Conservation (phyloP, 352 stramenopile genomes). For the Phytopythium delawarense region DNA sequence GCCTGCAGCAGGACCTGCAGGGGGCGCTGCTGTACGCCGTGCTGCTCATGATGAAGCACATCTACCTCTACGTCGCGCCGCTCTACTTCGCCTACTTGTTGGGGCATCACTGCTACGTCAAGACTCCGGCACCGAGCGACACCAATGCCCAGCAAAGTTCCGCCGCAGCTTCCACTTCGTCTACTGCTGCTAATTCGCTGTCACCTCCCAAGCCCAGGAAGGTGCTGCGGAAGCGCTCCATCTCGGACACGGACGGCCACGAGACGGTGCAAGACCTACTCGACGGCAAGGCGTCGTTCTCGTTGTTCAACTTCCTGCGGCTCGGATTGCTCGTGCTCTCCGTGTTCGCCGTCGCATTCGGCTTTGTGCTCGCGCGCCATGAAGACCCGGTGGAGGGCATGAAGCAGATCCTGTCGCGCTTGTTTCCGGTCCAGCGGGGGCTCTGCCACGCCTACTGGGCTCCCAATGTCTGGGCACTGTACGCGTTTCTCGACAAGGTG, state of each 20-base stretch:
- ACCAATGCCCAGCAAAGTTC: neutral
- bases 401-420: conserved; percentile 87
- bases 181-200: neutral
- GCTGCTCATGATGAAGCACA: conserved; percentile 97
- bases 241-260: conserved; percentile 66
- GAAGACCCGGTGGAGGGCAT: conserved; percentile 44
- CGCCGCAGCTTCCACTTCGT: neutral
- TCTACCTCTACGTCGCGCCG: conserved; percentile 94
- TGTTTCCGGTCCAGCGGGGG: conserved; percentile 97
- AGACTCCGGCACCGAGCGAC: conserved; percentile 5
- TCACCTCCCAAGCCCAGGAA: conserved; percentile 6
- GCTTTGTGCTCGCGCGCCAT: conserved; percentile 53
- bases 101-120: conserved; percentile 86
- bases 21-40: conserved; percentile 89
- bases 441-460: conserved; percentile 99
- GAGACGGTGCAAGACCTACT: conserved; percentile 61
- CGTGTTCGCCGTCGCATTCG: conserved; percentile 83
- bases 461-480: conserved; percentile 97
- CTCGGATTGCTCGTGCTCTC: conserved; percentile 83
- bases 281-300: conserved; percentile 55
- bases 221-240: conserved; percentile 45
- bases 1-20: conserved; percentile 78
- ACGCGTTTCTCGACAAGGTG: conserved; percentile 89
- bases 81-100: conserved; percentile 97
- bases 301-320: conserved; percentile 62